Percentiles rank a stretch among this genome's conserved stretches.
These are phyloP conservation scores for Eucalyptus cladocalyx DNA, from an alignment of 345 rosid species.

Conservation along the genomic window DNA sequence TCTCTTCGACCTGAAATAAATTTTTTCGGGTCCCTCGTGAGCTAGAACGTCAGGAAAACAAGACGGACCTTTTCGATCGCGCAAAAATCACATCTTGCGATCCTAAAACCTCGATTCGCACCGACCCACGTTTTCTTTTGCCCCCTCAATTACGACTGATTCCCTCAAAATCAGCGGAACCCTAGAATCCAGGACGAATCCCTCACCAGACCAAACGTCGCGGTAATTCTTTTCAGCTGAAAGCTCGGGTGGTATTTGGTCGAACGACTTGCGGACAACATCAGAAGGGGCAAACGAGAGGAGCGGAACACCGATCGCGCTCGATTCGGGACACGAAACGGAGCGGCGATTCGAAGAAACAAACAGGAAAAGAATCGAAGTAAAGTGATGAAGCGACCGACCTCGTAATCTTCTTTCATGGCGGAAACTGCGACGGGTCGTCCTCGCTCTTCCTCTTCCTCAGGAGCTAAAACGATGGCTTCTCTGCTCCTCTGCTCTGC, in stretches of 20 bases:
- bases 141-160: not conserved
- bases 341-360: too few relatives aligned
- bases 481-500: not conserved
- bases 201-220: not conserved
- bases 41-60: rapidly evolving
- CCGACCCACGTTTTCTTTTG: not conserved
- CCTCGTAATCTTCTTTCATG: constrained; percentile 65
- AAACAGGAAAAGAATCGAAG: not conserved
- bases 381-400: not conserved
- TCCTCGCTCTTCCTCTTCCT: not conserved
- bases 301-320: not conserved
- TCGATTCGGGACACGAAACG: not conserved
- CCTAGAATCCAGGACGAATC: not conserved
- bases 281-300: not conserved
- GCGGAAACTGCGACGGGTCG: not conserved
- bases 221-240: not conserved
- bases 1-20: constrained; percentile 38
- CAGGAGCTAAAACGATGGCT: not conserved
- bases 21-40: not conserved
- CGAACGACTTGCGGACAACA: not conserved
- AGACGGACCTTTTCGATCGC: not conserved
- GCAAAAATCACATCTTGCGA: not conserved
- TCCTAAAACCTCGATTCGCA: not conserved
- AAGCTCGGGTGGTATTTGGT: not conserved
- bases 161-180: not conserved